Evolutionary conservation across 2,329 filamentous ascomycete genomes (phyloP), one percentile per base, ranked within the genome.

Genomic region (Aspergillus fumigatus): DNA sequence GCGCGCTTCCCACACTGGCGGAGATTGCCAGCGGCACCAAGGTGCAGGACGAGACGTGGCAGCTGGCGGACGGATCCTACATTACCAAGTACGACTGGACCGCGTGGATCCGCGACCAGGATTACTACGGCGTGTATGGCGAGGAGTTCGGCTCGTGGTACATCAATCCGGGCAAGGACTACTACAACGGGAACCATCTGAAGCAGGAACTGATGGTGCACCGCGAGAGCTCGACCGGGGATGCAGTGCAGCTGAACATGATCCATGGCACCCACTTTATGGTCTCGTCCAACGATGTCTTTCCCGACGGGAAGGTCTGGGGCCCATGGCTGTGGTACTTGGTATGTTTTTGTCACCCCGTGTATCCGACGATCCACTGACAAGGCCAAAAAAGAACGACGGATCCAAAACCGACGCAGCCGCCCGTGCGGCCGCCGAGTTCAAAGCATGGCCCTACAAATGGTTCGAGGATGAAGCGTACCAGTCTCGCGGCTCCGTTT

Each of bases 11-110:
- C 0, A 65, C 74, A 0, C 67, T 81, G 6, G 64, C 67, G 2
- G 75, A 80, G 43, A 80, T 81, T 55, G 55, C 70, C 3, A 67
- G 62, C 4, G 72, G 74, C 10, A 80, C 76, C 11, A 81, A 81
- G 48, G 77, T 82, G 3, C 79, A 82, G 61, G 80, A 82, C 65
- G 79, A 82, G 69, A 82, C 80, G 1, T 82, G 79, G 79, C 71
- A 77, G 52, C 74, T 70, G 27, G 71, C 71, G 0, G 77, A 81
- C 50, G 79, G 80, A 0, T 72, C 70, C 0, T 82, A 79, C 55
- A 73, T 83, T 57, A 81, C 78, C 2, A 83, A 84, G 67, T 83
- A 84, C 56, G 75, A 79, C 54, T 78, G 77, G 65, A 75, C 73
- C 14, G 69, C 67, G 3, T 76, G 74, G 51, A 64, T 77, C 4